These are phyloP conservation scores for Aureobasidium lini DNA, from an alignment of 2,329 filamentous ascomycete genomes.

Conservation along the genomic window DNA sequence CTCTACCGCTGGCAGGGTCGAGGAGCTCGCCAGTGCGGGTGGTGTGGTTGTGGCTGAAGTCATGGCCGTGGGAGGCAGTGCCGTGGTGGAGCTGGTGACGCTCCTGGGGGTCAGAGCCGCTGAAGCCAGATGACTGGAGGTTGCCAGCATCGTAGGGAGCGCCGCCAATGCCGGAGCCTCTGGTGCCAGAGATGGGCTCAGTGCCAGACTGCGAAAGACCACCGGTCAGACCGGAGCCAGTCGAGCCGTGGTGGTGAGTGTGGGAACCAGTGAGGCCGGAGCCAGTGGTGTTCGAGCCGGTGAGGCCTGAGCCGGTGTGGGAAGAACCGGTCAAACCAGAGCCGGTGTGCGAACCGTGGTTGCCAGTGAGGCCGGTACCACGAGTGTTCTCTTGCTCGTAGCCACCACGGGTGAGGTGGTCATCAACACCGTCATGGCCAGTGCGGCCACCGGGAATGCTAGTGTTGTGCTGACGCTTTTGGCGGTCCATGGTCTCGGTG, in stretches of 20 bases:
- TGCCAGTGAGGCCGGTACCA: not conserved
- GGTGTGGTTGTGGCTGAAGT: constrained; percentile 9
- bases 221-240: not conserved
- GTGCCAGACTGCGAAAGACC: constrained; percentile 1
- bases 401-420: not conserved
- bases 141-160: constrained; percentile 10
- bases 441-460: not conserved
- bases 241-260: constrained; percentile 2
- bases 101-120: not conserved
- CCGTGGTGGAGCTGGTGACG: constrained; percentile 3
- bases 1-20: constrained; percentile 6
- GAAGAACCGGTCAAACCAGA: not conserved
- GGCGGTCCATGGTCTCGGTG: constrained; percentile 5
- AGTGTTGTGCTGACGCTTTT: constrained; percentile 3
- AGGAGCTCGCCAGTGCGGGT: constrained; percentile 6
- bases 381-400: not conserved
- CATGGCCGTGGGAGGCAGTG: constrained; percentile 5
- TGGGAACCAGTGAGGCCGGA: not conserved
- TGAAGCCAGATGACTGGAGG: not conserved
- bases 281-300: not conserved
- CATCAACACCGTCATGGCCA: not conserved
- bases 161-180: constrained; percentile 4
- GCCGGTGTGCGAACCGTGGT: not conserved
- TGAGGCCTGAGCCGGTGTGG: not conserved
- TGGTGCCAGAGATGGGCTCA: constrained; percentile 10